Conservation (phyloP, 106 monocot genomes). For the Gastrodia elata region DNA sequence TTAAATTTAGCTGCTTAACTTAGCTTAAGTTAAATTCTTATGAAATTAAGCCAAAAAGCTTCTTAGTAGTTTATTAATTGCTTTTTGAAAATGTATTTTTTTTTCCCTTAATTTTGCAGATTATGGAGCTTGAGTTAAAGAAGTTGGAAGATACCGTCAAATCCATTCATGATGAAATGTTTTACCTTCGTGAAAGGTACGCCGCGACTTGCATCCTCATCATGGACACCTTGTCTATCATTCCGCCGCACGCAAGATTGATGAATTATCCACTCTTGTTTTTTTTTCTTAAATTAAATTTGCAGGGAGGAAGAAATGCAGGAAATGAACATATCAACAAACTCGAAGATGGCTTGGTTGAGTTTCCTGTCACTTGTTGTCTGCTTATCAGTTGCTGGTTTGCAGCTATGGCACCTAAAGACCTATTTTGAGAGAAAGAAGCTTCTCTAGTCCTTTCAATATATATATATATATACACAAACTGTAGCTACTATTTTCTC, state of each 20-base stretch:
- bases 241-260: neutral
- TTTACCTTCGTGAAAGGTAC: slow-evolving; percentile 87
- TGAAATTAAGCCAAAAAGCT: too few species aligned
- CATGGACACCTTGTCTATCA: neutral
- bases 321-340: slow-evolving; percentile 56
- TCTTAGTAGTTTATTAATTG: too few species aligned
- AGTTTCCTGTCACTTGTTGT: slow-evolving; percentile 56
- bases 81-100: neutral
- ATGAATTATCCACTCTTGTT: neutral
- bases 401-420: slow-evolving; percentile 69
- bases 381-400: slow-evolving; percentile 52
- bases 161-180: slow-evolving; percentile 89
- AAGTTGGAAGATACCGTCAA: slow-evolving; percentile 71
- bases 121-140: slow-evolving; percentile 82
- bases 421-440: slow-evolving; percentile 78
- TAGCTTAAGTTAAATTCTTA: too few species aligned
- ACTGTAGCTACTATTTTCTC: too few species aligned
- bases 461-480: too few species aligned
- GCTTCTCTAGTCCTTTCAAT: slow-evolving; percentile 33
- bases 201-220: too few species aligned
- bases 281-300: too few species aligned
- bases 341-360: slow-evolving; percentile 55
- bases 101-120: slow-evolving; percentile 34
- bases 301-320: slow-evolving; percentile 79
- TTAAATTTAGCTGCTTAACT: too few species aligned